phyloP scores from a whole-genome alignment of 306 rosid species.

The Lotus japonicus region DNA sequence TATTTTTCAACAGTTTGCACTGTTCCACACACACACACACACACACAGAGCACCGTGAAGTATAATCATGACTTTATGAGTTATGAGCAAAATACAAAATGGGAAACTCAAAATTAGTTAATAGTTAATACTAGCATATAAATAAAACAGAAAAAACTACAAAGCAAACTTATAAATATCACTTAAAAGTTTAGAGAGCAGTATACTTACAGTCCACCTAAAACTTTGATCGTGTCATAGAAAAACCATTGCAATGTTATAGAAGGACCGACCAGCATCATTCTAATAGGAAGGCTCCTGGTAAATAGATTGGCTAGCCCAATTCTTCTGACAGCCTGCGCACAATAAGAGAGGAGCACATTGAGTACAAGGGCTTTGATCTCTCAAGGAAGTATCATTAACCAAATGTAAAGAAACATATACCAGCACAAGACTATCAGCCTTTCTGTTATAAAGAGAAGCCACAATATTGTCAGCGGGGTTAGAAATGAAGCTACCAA shows the following conservation, averaged over 20 bases:
- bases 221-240: conserved; percentile 80
- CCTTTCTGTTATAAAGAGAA: conserved; percentile 52
- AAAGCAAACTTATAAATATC: neutral
- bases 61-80: neutral
- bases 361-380: conserved; percentile 1
- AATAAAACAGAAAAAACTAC: conserved; percentile 4
- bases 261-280: conserved; percentile 75
- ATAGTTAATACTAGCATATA: neutral
- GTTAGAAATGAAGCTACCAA: conserved; percentile 54
- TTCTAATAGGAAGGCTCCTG: conserved; percentile 85
- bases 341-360: conserved; percentile 3
- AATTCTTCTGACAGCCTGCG: conserved; percentile 76
- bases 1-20: neutral
- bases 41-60: neutral
- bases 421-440: conserved; percentile 52
- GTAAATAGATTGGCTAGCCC: conserved; percentile 73
- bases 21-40: neutral
- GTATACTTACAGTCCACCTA: conserved; percentile 79
- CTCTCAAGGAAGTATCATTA: conserved; percentile 2
- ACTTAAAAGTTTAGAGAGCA: conserved; percentile 17
- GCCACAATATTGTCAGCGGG: conserved; percentile 58
- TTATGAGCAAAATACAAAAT: neutral
- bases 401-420: neutral
- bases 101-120: neutral
- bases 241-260: conserved; percentile 92